Conservation (phyloP, 352 stramenopile species). For the Aphanomyces cochlioides region DNA sequence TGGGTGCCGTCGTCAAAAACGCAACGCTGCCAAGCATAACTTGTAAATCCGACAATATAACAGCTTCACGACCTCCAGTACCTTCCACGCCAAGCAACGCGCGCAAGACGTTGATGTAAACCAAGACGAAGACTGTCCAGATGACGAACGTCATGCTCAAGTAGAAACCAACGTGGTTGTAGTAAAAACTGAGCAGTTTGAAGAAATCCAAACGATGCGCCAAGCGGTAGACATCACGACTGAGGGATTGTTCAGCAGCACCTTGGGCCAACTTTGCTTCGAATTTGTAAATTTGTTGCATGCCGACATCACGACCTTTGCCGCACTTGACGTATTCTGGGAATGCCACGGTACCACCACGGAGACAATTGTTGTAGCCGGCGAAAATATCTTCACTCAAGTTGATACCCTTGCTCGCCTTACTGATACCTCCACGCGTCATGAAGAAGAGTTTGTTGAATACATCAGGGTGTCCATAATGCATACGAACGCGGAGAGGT, state of each 20-base stretch:
- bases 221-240: constrained; percentile 96
- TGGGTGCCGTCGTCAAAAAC: constrained; percentile 95
- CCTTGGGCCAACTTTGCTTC: constrained; percentile 98
- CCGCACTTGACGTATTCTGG: constrained; percentile 99
- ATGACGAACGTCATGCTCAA: constrained; percentile 97
- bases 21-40: constrained; percentile 95
- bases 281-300: constrained; percentile 99
- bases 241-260: constrained; percentile 97
- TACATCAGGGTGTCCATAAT: constrained; percentile 98
- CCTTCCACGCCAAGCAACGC: constrained; percentile 91
- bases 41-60: constrained; percentile 93
- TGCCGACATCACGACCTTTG: constrained; percentile 98
- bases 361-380: constrained; percentile 98
- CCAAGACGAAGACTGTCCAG: constrained; percentile 95
- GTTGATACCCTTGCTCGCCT: constrained; percentile 99
- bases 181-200: constrained; percentile 98
- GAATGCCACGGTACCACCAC: constrained; percentile 93
- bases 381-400: constrained; percentile 99
- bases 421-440: constrained; percentile 97
- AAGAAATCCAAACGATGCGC: constrained; percentile 97
- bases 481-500: constrained; percentile 94
- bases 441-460: constrained; percentile 99
- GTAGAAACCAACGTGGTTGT: constrained; percentile 99
- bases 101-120: constrained; percentile 95
- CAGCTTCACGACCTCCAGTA: constrained; percentile 76